phyloP scores from a whole-genome alignment of 192 early-diverging fungal species.

The Podila horticola region DNA sequence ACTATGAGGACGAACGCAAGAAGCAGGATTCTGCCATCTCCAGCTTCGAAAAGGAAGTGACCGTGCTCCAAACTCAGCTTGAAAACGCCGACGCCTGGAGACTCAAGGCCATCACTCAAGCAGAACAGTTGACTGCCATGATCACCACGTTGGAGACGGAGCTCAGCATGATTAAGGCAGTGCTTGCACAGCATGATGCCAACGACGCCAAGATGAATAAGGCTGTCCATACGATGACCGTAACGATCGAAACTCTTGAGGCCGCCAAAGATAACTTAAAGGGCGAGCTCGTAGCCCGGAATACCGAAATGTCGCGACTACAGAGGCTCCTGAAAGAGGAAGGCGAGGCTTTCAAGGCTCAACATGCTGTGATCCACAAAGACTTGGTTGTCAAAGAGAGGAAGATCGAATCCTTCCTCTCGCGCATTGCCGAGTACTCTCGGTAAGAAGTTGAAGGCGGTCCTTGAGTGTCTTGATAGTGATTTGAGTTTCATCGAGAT shows the following conservation, averaged over 20 bases:
- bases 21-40: constrained; percentile 1
- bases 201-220: constrained; percentile 9
- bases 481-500: too few relatives aligned
- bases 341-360: constrained; percentile 1
- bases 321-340: constrained; percentile 3
- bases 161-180: constrained; percentile 3
- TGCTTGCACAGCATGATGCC: constrained; percentile 15
- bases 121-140: constrained; percentile 19
- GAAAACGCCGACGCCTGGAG: constrained; percentile 14
- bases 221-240: constrained; percentile 1
- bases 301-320: constrained; percentile 5
- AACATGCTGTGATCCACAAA: constrained; percentile 4
- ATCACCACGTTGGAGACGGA: constrained; percentile 11
- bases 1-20: constrained; percentile 20
- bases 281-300: constrained; percentile 3
- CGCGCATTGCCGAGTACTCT: constrained; percentile 12
- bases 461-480: too few relatives aligned
- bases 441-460: not conserved
- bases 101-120: constrained; percentile 11
- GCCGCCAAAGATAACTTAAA: constrained; percentile 2
- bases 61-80: not conserved
- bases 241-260: constrained; percentile 16
- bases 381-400: constrained; percentile 16
- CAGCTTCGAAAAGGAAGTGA: constrained; percentile 2
- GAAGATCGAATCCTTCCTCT: constrained; percentile 16